phyloP scores from a whole-genome alignment of 305 asterid species.

The Stenogyne calaminthoides region DNA sequence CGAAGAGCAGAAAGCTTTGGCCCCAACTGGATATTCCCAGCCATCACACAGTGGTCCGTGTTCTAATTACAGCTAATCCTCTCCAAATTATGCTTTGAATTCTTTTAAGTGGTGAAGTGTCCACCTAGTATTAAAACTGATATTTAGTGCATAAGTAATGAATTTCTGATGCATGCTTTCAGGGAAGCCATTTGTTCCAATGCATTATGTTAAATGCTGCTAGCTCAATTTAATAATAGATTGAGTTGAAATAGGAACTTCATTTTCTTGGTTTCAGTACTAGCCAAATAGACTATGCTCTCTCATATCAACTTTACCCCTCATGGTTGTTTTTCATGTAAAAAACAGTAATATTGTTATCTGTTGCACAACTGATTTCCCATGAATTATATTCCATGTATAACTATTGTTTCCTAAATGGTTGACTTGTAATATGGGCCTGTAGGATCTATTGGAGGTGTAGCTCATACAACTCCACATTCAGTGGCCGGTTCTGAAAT shows the following conservation, averaged over 20 bases:
- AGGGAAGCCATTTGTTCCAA: not conserved
- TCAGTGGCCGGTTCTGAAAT: slow-evolving; percentile 50
- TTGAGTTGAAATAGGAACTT: not conserved
- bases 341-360: not conserved
- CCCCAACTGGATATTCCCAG: slow-evolving; percentile 58
- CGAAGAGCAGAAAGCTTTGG: slow-evolving; percentile 76
- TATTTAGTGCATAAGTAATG: slow-evolving; percentile 7
- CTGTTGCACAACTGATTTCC: not conserved
- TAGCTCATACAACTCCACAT: slow-evolving; percentile 39
- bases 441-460: slow-evolving; percentile 14
- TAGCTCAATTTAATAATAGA: not conserved
- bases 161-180: slow-evolving; percentile 4
- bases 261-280: not conserved
- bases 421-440: not conserved
- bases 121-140: not conserved
- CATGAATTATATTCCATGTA: slow-evolving; percentile 1
- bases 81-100: not conserved
- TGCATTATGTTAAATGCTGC: not conserved
- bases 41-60: slow-evolving; percentile 60
- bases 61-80: slow-evolving; percentile 13
- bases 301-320: not conserved
- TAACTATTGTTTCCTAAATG: not conserved
- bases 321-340: slow-evolving; percentile 1
- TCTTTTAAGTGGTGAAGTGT: slow-evolving; percentile 8
- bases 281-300: not conserved